Conservation (phyloP, 805 yeast genomes). For the Candida maesae region DNA sequence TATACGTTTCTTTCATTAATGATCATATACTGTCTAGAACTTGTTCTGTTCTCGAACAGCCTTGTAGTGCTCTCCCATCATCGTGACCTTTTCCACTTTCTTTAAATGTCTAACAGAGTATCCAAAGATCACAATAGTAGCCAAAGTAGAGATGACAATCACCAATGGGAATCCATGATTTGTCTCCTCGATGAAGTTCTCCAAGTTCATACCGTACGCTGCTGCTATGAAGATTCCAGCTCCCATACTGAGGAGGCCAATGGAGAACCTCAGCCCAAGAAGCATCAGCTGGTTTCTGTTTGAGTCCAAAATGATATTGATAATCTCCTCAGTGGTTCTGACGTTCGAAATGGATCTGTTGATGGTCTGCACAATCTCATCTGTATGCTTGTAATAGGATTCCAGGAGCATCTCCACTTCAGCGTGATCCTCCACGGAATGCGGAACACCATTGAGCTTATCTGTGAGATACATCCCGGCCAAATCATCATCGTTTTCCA, state of each 20-base stretch:
- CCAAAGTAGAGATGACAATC: slow-evolving; percentile 35
- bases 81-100: slow-evolving; percentile 68
- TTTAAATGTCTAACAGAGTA: slow-evolving; percentile 55
- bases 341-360: slow-evolving; percentile 79
- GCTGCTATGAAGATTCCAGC: slow-evolving; percentile 79
- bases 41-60: slow-evolving; percentile 4
- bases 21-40: neutral
- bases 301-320: slow-evolving; percentile 87
- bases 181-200: slow-evolving; percentile 84
- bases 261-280: slow-evolving; percentile 76
- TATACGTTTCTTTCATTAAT: too few relatives aligned
- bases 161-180: slow-evolving; percentile 63
- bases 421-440: slow-evolving; percentile 63
- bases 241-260: slow-evolving; percentile 80
- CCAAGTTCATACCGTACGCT: slow-evolving; percentile 92
- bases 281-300: slow-evolving; percentile 92
- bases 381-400: slow-evolving; percentile 85
- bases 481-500: slow-evolving; percentile 85
- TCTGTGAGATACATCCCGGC: slow-evolving; percentile 79
- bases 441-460: slow-evolving; percentile 39
- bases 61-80: slow-evolving; percentile 42
- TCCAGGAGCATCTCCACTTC: slow-evolving; percentile 90
- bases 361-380: slow-evolving; percentile 89
- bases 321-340: slow-evolving; percentile 90
- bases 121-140: slow-evolving; percentile 45